Base-by-base conservation (phyloP, 108 stramenopile species). In the Nannochloropsis salina region DNA sequence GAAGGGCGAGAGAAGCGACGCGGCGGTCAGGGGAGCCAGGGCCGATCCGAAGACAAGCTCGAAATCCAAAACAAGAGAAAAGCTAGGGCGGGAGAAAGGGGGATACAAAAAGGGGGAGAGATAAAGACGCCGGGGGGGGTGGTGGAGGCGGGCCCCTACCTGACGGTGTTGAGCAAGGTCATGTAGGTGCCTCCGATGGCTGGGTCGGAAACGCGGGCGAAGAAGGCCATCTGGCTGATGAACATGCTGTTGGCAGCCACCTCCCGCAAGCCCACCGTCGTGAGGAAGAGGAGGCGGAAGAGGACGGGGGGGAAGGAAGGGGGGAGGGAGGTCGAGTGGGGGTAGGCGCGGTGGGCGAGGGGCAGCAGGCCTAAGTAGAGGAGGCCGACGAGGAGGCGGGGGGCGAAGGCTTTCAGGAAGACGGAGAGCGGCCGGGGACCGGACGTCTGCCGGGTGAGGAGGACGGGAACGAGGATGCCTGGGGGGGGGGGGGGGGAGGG, bases 141-240 rank as follows among this genome's bases (percentile, higher is more conserved):
- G n/a, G n/a, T n/a, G n/a, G n/a, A n/a, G n/a, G n/a, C n/a, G 47
- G 9, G 47, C 47, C 9, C 47, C 10, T 12, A 51, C 47, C 47
- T 51, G 80, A 97, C 92, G 1, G 99, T 99, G 89, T 99, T 99
- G 80, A 99, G 89, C 42, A 98, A 89, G 0, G 99, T 99, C 99
- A 98, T 99, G 94, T 99, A 99, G 9, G 94, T 94, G 9, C 99
- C 99, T 44, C 99, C 99, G 87, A 99, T 98, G 42, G 95, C 93
- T 4, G 97, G 96, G 92, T 99, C 99, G 74, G 97, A 95, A 41
- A 98, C 91, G 80, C 90, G 90, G 8, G 96, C 95, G 90, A 97
- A 98, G 90, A 99, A 99, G 15, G 95, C 95, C 99, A 99, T 99
- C 92, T 96, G 96, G 0, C 96, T 92, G 88, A 97, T 96, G 89